Evolutionary conservation across 352 stramenopile species (phyloP), one percentile per base, ranked within the genome.

Genomic region (Globisporangium takayamanum): DNA sequence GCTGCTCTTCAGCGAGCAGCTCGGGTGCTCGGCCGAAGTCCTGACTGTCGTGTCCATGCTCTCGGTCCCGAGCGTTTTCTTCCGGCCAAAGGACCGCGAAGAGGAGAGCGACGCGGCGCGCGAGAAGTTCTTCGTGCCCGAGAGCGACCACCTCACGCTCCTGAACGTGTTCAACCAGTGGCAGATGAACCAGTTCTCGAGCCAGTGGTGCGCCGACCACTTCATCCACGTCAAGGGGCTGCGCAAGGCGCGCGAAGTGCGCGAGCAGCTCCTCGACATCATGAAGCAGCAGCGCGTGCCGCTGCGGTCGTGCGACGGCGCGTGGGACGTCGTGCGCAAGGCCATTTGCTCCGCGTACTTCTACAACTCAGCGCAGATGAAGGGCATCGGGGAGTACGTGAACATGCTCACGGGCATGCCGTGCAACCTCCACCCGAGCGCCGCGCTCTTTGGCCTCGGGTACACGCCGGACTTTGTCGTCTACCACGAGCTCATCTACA

Each of bases 401-500:
- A 99, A 99, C 73, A 98, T 99, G 92, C 75, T 99, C 20, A 98
- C 91, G 37, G 96, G 96, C 16, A 99, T 99, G 74, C 96, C 97
- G 45, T 98, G 90, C 65, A 87, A 98, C 37, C 67, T 99, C 22
- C 97, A 99, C 72, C 97, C 97, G 11, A 98, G 90, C 48, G 97
- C 90, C 33, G 95, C 97, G n/a, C 68, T 99, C 16, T 99, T 98
- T 75, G 96, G 97, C 14, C 76, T 99, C 18, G 97, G 97, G 18
- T 99, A 99, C 77, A 99, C 96, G 25, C 97, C 97, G 16, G 97
- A 99, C 73, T 99, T 99, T 80, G 95, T 99, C 5, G 97, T 98
- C 25, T 99, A 99, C 69, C 97, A 99, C 70, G 97, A 99, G 72
- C 87, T 99, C 8, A 98, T 99, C 49, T 97, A 98, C 70, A 99